Percentiles rank a stretch among this genome's conserved stretches.
Conservation (phyloP, 768 basidiomycete genomes). For the Lactarius pseudohatsudake region DNA sequence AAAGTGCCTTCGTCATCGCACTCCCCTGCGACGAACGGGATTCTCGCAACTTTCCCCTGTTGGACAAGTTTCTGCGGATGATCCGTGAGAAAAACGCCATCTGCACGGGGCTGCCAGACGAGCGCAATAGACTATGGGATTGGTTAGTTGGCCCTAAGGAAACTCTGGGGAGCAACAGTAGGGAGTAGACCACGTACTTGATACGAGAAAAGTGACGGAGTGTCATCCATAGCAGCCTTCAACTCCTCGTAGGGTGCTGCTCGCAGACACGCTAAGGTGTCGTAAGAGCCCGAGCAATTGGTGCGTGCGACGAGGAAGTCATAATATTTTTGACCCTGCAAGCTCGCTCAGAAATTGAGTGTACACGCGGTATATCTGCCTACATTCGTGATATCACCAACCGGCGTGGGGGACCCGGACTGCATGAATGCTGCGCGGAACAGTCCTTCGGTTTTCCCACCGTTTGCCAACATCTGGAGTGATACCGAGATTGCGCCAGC, state of each 20-base stretch:
- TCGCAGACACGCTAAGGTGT: conserved; percentile 47
- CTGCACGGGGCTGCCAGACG: conserved; percentile 42
- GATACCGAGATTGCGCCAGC: conserved; percentile 51
- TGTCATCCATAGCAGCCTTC: conserved; percentile 35
- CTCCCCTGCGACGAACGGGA: conserved; percentile 34
- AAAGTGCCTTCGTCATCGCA: conserved; percentile 34
- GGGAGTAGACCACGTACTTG: conserved; percentile 30
- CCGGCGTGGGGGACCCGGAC: conserved; percentile 39
- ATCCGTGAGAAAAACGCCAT: conserved; percentile 40
- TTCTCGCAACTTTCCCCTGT: conserved; percentile 38
- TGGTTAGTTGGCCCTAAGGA: neutral
- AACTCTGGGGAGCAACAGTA: too few species aligned
- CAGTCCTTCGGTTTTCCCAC: conserved; percentile 38
- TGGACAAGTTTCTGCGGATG: conserved; percentile 37
- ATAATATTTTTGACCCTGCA: conserved; percentile 38
- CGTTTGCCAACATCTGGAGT: conserved; percentile 44
- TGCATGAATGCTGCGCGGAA: conserved; percentile 47
- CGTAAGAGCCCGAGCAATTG: conserved; percentile 38
- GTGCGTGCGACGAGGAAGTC: conserved; percentile 41
- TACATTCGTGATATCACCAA: conserved; percentile 35
- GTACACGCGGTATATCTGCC: conserved; percentile 34
- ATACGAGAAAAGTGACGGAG: conserved; percentile 35
- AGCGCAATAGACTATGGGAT: conserved; percentile 31
- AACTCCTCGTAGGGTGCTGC: conserved; percentile 36
- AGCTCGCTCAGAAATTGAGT: neutral